Percentiles rank a stretch among this genome's conserved stretches.
Evolutionary conservation across 306 rosid genomes (phyloP).

Genomic region (Trifolium dubium): DNA sequence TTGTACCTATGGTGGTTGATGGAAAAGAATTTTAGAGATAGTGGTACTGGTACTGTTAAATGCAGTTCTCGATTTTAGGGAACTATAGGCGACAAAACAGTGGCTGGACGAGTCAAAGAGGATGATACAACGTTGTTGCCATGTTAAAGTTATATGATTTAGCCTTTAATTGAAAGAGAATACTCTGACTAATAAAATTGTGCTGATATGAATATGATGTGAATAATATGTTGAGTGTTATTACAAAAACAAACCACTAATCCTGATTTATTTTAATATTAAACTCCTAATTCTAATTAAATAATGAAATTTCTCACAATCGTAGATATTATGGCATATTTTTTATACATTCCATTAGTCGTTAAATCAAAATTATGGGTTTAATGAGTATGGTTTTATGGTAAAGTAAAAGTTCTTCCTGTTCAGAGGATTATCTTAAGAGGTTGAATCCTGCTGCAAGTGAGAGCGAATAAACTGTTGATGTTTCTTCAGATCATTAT

Average conservation of each 20-base stretch:
- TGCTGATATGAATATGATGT: background rate
- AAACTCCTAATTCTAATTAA: background rate
- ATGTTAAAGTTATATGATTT: background rate
- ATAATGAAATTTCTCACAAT: background rate
- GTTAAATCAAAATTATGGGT: background rate
- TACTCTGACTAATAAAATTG: background rate
- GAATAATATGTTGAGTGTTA: background rate
- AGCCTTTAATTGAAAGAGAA: background rate
- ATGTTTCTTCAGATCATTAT: background rate
- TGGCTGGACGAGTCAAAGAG: background rate
- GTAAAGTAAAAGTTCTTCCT: background rate
- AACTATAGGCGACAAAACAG: background rate
- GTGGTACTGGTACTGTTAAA: background rate
- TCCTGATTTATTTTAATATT: background rate
- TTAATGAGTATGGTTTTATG: background rate
- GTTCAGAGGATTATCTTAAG: background rate
- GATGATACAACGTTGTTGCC: background rate
- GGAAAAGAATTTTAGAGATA: background rate
- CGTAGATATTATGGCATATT: no score
- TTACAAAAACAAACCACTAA: background rate
- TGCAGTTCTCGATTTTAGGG: background rate
- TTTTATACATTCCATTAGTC: no score
- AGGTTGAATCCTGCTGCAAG: background rate
- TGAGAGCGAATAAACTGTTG: background rate
- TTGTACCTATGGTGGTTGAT: constrained; percentile 11